These are phyloP conservation scores for Cladophialophora chaetospira DNA, from an alignment of 2,329 filamentous ascomycete genomes.

Conservation along the genomic window DNA sequence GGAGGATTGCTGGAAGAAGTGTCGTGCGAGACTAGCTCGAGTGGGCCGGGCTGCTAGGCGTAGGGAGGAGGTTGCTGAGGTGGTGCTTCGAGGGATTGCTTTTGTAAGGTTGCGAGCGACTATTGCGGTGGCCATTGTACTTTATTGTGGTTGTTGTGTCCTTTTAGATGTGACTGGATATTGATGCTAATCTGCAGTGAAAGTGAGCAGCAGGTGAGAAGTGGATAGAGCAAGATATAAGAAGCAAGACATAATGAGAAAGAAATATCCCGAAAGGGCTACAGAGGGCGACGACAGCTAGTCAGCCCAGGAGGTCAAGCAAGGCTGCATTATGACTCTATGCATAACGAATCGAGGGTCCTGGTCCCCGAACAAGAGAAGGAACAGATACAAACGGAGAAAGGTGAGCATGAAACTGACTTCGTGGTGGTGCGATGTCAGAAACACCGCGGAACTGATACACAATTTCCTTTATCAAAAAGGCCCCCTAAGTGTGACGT, in stretches of 20 bases:
- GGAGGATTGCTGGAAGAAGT: slow-evolving; percentile 71
- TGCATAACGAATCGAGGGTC: neutral
- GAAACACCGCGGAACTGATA: neutral
- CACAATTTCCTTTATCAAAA: slow-evolving; percentile 13
- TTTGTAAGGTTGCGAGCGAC: slow-evolving; percentile 47
- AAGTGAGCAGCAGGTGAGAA: neutral
- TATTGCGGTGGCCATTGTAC: slow-evolving; percentile 41
- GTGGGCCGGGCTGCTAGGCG: slow-evolving; percentile 55
- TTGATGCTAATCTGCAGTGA: slow-evolving; percentile 1
- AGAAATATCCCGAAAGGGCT: slow-evolving; percentile 4
- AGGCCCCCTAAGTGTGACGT: neutral
- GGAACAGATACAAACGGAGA: too few species aligned
- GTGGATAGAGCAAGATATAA: slow-evolving; percentile 2
- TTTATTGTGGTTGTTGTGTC: neutral
- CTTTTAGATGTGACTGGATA: neutral
- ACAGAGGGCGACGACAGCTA: slow-evolving; percentile 1
- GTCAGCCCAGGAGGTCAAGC: slow-evolving; percentile 5
- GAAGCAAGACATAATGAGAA: neutral
- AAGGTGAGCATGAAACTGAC: too few species aligned
- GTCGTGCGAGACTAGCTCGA: slow-evolving; percentile 60
- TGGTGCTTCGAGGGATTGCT: slow-evolving; percentile 45
- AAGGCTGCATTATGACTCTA: slow-evolving; percentile 14
- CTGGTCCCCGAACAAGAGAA: too few species aligned
- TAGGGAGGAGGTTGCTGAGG: slow-evolving; percentile 40
- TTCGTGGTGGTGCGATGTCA: neutral